A percentile compares a stretch with the other conserved stretches of the same genome.
These are phyloP conservation scores for Penicillium atrosanguineum DNA, from an alignment of 495 filamentous ascomycete genomes.

Conservation along the genomic window DNA sequence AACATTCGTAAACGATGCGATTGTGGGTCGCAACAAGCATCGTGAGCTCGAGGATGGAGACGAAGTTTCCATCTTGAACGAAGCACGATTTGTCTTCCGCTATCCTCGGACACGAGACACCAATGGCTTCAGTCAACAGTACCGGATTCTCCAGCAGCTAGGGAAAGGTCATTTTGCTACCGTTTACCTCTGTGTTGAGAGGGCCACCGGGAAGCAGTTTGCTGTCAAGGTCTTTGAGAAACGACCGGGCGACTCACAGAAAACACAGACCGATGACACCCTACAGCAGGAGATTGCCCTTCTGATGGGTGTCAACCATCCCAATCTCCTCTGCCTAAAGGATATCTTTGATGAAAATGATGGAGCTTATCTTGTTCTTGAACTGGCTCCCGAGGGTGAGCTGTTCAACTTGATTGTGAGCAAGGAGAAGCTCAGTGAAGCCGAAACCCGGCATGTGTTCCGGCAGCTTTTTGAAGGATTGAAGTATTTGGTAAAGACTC, in stretches of 20 bases:
- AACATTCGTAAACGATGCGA: conserved; percentile 89
- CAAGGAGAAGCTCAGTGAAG: conserved; percentile 82
- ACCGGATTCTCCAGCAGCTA: conserved; percentile 77
- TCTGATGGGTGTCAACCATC: conserved; percentile 92
- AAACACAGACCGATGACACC: conserved; percentile 75
- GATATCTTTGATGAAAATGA: conserved; percentile 92
- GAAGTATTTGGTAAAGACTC: conserved; percentile 79
- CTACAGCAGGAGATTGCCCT: conserved; percentile 95
- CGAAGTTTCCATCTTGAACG: conserved; percentile 80
- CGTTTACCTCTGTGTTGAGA: conserved; percentile 88
- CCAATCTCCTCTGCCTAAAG: conserved; percentile 91
- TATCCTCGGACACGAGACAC: conserved; percentile 76
- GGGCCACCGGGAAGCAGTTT: conserved; percentile 74
- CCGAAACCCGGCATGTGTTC: conserved; percentile 82
- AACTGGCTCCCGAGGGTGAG: conserved; percentile 89
- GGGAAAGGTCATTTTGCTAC: conserved; percentile 97
- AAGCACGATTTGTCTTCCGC: conserved; percentile 83
- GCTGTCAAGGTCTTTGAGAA: conserved; percentile 95
- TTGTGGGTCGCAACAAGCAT: conserved; percentile 88
- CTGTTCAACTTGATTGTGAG: conserved; percentile 91
- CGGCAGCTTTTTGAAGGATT: conserved; percentile 88
- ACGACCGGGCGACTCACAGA: conserved; percentile 71
- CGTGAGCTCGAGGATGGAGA: conserved; percentile 85
- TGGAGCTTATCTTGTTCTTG: conserved; percentile 87
- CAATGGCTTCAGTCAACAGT: conserved; percentile 82